Conservation (phyloP, 805 yeast species). For the Kuraishia hungarica region DNA sequence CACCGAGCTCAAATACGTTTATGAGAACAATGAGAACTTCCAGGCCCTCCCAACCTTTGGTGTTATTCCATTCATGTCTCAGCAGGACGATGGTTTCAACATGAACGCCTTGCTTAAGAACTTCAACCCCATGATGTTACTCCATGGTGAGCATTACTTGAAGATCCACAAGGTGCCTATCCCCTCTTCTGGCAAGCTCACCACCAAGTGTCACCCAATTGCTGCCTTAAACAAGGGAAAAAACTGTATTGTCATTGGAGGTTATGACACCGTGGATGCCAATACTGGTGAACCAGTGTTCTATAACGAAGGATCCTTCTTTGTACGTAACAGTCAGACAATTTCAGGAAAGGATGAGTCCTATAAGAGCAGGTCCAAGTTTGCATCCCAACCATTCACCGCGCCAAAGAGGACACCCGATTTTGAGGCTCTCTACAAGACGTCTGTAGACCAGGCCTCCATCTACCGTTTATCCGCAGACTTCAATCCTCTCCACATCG, state of each 20-base stretch:
- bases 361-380: slow-evolving; percentile 40
- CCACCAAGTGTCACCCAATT: slow-evolving; percentile 58
- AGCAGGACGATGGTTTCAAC: slow-evolving; percentile 46
- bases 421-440: slow-evolving; percentile 47
- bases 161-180: slow-evolving; percentile 70
- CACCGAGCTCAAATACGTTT: slow-evolving; percentile 67
- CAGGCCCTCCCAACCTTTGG: slow-evolving; percentile 87
- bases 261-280: slow-evolving; percentile 60
- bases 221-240: slow-evolving; percentile 79
- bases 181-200: slow-evolving; percentile 59
- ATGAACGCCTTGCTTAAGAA: slow-evolving; percentile 59
- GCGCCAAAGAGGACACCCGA: slow-evolving; percentile 64
- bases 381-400: slow-evolving; percentile 54
- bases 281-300: slow-evolving; percentile 63
- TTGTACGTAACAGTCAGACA: slow-evolving; percentile 69
- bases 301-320: slow-evolving; percentile 76
- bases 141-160: slow-evolving; percentile 94
- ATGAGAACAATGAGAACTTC: slow-evolving; percentile 70
- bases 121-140: slow-evolving; percentile 81
- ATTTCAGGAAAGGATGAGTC: slow-evolving; percentile 39
- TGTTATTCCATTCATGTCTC: slow-evolving; percentile 75
- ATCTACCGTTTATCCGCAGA: slow-evolving; percentile 90
- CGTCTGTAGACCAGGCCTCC: slow-evolving; percentile 73
- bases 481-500: slow-evolving; percentile 91
- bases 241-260: slow-evolving; percentile 73